A percentile compares a stretch with the other conserved stretches of the same genome.
Evolutionary conservation across 805 yeast genomes (phyloP).

Genomic region (Candida broadrunensis): DNA sequence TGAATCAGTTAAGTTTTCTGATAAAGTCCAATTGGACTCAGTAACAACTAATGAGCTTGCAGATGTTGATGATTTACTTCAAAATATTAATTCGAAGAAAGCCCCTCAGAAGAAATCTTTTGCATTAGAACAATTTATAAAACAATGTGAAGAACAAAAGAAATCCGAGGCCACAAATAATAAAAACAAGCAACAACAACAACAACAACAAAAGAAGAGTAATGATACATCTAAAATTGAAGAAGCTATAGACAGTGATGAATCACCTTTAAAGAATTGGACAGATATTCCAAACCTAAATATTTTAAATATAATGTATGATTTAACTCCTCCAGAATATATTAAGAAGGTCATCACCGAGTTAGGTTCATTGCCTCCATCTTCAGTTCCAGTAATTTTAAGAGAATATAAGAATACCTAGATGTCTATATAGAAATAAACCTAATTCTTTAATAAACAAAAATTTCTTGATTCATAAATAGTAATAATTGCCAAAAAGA

Average conservation of each 20-base stretch:
- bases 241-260: constrained; percentile 17
- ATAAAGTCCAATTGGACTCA: constrained; percentile 93
- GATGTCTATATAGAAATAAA: background rate
- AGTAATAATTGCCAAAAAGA: too few relatives aligned
- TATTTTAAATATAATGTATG: constrained; percentile 84
- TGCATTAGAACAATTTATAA: constrained; percentile 62
- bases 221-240: constrained; percentile 4
- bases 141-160: constrained; percentile 34
- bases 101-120: constrained; percentile 57
- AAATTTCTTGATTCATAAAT: too few relatives aligned
- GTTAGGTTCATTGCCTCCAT: constrained; percentile 93
- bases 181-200: constrained; percentile 19
- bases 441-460: too few relatives aligned
- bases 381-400: constrained; percentile 95
- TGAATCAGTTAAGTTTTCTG: constrained; percentile 91
- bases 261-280: constrained; percentile 59
- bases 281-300: constrained; percentile 59
- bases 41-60: constrained; percentile 91
- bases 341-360: constrained; percentile 95
- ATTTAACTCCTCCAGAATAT: constrained; percentile 89
- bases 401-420: constrained; percentile 74
- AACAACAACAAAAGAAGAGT: constrained; percentile 11
- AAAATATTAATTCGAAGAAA: constrained; percentile 44
- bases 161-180: background rate
- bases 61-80: constrained; percentile 69